Conservation (phyloP, 805 yeast species). For the Starmerella bombicola region DNA sequence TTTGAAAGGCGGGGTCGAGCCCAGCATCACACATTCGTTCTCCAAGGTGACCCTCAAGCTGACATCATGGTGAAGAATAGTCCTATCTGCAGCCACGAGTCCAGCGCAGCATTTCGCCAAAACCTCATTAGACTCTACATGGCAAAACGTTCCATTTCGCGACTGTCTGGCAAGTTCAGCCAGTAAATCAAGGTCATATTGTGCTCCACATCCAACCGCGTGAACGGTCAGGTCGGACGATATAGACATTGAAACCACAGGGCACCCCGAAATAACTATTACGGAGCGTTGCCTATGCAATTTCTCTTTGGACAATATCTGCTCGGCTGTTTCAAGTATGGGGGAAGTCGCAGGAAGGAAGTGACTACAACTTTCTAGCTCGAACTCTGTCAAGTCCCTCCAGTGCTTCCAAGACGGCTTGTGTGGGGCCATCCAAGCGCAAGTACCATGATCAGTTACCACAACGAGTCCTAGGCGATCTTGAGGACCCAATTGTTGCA, state of each 20-base stretch:
- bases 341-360: conserved; percentile 1
- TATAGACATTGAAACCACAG: background rate
- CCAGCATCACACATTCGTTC: background rate
- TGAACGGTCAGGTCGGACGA: conserved; percentile 1
- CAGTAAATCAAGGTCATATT: conserved; percentile 3
- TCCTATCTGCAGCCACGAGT: conserved; percentile 5
- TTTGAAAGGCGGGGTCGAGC: background rate
- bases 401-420: conserved; percentile 15
- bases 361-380: background rate
- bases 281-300: conserved; percentile 9
- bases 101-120: background rate
- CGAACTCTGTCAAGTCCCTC: background rate
- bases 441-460: background rate
- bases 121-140: background rate
- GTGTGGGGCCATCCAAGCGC: conserved; percentile 6
- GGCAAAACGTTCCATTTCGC: conserved; percentile 5
- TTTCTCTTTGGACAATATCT: background rate
- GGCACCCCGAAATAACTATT: conserved; percentile 5
- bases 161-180: background rate
- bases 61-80: conserved; percentile 5
- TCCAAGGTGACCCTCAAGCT: background rate
- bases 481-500: conserved; percentile 9
- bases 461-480: conserved; percentile 15
- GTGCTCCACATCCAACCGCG: conserved; percentile 6
- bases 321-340: conserved; percentile 5